Base-by-base conservation (phyloP, 140 eudicot species). In the Flaveria floridana region DNA sequence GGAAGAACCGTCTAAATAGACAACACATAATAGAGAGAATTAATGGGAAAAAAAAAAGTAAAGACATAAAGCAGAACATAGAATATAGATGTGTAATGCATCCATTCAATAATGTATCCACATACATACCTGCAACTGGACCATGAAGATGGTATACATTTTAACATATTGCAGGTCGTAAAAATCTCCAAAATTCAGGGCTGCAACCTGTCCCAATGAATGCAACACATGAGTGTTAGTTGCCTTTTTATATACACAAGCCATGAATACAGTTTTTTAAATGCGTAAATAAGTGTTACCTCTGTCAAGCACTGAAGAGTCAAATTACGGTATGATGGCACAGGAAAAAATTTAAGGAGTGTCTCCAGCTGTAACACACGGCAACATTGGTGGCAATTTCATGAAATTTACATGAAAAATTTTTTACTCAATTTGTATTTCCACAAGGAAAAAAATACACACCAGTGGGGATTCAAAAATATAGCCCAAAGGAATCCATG, bases 401-500 rank as follows among this genome's bases (percentile, higher is more conserved):
- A 55, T 34, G 68, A 74, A 66, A 65, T 8, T 68, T 64, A 26
- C 58, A 41, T 46, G 2, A 71, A 50, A 20, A 39, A 19, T 26
- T 28, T 14, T 47, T 58, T 50, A 15, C 25, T 19, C 26, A 28
- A 64, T 8, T 12, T 16, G 71, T 55, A 41, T 57, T 48, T 52
- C 37, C 14, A 23, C 23, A 55, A 71, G 56, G 37, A 71, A 46
- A 41, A 25, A 72, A 25, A 51, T 53, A 77, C 97, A 85, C 64
- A 95, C 99, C 99, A 95, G 90, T 9, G 96, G 90, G 26, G 99
- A 95, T 81, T 95, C 97, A 84, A 95, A 95, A 26, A 95, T 95
- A 78, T 95, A 95, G 75, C 99, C 99, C 76, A 95, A 84, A 68
- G 99, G 99, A 84, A 95, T 91, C 99, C 99, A 95, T 5, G 99